Percentiles rank a stretch among this genome's conserved stretches.
Conservation (phyloP, 1,284 basidiomycete species). For the Sporisorium sorghi region DNA sequence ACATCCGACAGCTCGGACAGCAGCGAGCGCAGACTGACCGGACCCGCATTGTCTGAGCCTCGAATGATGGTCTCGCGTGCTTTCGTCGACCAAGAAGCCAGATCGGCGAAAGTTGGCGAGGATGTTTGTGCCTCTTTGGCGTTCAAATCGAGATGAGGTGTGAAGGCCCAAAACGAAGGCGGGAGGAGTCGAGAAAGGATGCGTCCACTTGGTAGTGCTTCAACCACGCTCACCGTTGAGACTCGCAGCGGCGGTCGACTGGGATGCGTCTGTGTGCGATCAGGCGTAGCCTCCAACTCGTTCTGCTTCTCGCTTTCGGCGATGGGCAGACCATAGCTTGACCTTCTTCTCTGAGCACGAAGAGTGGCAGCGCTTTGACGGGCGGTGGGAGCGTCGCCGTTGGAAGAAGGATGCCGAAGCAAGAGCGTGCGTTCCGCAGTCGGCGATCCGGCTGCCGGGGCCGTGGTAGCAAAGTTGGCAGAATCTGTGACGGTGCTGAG, state of each 20-base stretch:
- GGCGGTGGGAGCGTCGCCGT: conserved; percentile 1
- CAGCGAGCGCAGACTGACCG: conserved; percentile 20
- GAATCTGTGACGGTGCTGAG: conserved; percentile 24
- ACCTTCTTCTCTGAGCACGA: conserved; percentile 27
- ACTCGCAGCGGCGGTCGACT: conserved; percentile 16
- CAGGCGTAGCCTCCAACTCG: not conserved
- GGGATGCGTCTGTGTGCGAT: conserved; percentile 1
- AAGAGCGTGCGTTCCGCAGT: conserved; percentile 17
- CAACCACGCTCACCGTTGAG: conserved; percentile 30
- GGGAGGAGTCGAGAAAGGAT: conserved; percentile 46
- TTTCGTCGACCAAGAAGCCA: conserved; percentile 32
- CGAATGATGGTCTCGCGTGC: conserved; percentile 31
- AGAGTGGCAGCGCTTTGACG: conserved; percentile 34
- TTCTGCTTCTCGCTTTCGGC: not conserved
- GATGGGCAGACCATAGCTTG: conserved; percentile 32
- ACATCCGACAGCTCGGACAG: conserved; percentile 29
- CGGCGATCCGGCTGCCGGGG: conserved; percentile 17
- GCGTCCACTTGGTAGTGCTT: conserved; percentile 35
- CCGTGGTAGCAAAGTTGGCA: conserved; percentile 7
- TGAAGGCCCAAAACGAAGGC: conserved; percentile 22
- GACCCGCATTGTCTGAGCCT: conserved; percentile 3
- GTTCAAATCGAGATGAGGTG: conserved; percentile 29
- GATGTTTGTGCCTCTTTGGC: not conserved
- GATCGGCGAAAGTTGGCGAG: conserved; percentile 7
- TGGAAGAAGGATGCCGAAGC: conserved; percentile 10